phyloP scores from a whole-genome alignment of 169 alveolate genomes.

The Cryptosporidium bovis region DNA sequence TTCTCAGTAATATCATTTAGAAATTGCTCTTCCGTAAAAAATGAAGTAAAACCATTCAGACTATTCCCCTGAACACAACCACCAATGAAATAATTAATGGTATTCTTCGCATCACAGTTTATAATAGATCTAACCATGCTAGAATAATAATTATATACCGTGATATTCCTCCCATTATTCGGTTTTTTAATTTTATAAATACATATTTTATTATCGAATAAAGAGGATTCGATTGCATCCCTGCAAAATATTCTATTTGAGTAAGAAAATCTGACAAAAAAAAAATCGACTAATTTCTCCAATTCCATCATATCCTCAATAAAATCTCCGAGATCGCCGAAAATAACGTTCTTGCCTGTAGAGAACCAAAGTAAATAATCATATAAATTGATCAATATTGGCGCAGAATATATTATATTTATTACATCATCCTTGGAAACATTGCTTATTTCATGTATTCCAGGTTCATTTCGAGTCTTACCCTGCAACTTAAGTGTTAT shows the following conservation, averaged over 20 bases:
- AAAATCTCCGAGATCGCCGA: conserved; percentile 37
- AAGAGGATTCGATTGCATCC: background rate
- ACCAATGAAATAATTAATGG: conserved; percentile 43
- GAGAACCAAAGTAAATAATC: conserved; percentile 63
- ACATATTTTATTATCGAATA: background rate
- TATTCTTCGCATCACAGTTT: conserved; percentile 5
- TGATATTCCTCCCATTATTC: background rate
- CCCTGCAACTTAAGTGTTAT: conserved; percentile 3
- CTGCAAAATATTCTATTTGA: background rate
- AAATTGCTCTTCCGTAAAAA: conserved; percentile 15
- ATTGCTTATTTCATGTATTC: background rate
- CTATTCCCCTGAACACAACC: conserved; percentile 55
- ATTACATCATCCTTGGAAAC: conserved; percentile 4
- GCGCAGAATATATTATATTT: conserved; percentile 30
- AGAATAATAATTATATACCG: conserved; percentile 4
- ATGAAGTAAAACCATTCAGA: background rate
- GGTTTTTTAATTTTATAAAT: conserved; percentile 56
- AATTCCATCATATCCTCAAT: background rate
- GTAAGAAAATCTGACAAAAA: conserved; percentile 29
- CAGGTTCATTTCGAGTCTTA: background rate
- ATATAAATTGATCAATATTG: conserved; percentile 37
- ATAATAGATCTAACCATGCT: conserved; percentile 18
- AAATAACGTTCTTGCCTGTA: background rate
- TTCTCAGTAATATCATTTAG: background rate
- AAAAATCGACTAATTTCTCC: background rate